Evolutionary conservation across 495 filamentous ascomycete genomes (phyloP).

Genomic region (Aspergillus kassunensis): DNA sequence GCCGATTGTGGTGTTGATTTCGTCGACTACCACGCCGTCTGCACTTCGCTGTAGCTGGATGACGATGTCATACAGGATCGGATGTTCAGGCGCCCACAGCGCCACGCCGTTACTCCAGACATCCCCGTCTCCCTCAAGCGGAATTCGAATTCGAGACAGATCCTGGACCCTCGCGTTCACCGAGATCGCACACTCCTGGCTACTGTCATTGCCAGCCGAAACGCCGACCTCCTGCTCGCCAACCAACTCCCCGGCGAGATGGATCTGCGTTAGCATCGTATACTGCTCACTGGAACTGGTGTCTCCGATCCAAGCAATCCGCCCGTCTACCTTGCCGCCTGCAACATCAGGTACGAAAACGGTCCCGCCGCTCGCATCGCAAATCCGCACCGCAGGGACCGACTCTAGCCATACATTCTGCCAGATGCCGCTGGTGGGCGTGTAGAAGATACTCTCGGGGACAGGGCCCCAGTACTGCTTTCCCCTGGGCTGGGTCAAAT

Average conservation of each 20-base stretch:
- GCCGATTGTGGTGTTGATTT: slow-evolving; percentile 30
- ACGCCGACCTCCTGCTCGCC: slow-evolving; percentile 5
- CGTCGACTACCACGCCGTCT: slow-evolving; percentile 20
- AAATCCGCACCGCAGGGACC: slow-evolving; percentile 26
- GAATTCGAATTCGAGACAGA: slow-evolving; percentile 3
- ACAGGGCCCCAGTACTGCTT: slow-evolving; percentile 40
- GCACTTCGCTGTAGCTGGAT: slow-evolving; percentile 27
- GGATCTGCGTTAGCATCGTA: too few species aligned
- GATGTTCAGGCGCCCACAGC: slow-evolving; percentile 38
- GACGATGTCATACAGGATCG: slow-evolving; percentile 32
- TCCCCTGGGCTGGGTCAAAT: slow-evolving; percentile 36
- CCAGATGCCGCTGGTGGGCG: slow-evolving; percentile 37
- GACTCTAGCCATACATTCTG: slow-evolving; percentile 36
- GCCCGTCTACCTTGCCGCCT: slow-evolving; percentile 27
- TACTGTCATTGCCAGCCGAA: too few species aligned
- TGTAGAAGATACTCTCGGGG: slow-evolving; percentile 41
- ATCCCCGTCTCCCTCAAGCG: slow-evolving; percentile 12
- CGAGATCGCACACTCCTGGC: too few species aligned
- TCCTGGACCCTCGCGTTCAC: slow-evolving; percentile 21
- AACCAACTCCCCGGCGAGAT: slow-evolving; percentile 19
- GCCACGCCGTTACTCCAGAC: slow-evolving; percentile 30
- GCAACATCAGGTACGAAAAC: slow-evolving; percentile 31
- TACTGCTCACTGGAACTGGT: too few species aligned
- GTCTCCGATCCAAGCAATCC: too few species aligned
- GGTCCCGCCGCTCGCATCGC: slow-evolving; percentile 29